Conservation (phyloP, 345 rosid genomes). For the Nephelium lappaceum region DNA sequence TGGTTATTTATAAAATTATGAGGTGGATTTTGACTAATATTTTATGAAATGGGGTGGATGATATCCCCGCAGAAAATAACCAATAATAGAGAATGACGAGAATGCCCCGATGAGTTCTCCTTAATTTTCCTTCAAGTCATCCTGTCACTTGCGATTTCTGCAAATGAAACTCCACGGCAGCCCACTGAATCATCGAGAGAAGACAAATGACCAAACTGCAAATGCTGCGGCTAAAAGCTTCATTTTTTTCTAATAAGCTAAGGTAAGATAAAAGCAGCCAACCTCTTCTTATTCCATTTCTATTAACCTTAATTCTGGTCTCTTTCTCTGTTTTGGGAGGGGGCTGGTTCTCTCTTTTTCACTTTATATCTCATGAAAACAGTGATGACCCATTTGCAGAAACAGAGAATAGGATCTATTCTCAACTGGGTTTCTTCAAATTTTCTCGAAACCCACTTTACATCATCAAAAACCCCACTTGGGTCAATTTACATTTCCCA, state of each 20-base stretch:
- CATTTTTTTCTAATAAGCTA: neutral
- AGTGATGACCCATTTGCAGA: conserved; percentile 44
- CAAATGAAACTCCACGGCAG: neutral
- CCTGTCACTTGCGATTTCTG: neutral
- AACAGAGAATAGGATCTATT: conserved; percentile 38
- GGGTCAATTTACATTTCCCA: conserved; percentile 27
- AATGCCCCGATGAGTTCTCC: neutral
- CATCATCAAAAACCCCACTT: conserved; percentile 27
- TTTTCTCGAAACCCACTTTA: conserved; percentile 28
- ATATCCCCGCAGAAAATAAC: neutral
- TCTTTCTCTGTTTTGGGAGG: neutral
- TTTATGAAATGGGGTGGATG: no score
- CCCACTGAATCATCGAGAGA: neutral
- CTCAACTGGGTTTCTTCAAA: conserved; percentile 51
- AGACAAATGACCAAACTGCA: neutral
- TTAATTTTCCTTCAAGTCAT: neutral
- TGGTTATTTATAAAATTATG: no score
- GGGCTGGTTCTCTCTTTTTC: neutral
- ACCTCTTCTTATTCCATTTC: neutral
- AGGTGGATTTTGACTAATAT: no score
- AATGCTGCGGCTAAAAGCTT: neutral
- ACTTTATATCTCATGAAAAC: conserved; percentile 5
- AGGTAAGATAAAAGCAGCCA: neutral
- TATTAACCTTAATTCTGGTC: neutral
- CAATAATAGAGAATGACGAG: neutral